phyloP scores from a whole-genome alignment of 1,284 basidiomycete species.

The Apiotrichum laibachii region DNA sequence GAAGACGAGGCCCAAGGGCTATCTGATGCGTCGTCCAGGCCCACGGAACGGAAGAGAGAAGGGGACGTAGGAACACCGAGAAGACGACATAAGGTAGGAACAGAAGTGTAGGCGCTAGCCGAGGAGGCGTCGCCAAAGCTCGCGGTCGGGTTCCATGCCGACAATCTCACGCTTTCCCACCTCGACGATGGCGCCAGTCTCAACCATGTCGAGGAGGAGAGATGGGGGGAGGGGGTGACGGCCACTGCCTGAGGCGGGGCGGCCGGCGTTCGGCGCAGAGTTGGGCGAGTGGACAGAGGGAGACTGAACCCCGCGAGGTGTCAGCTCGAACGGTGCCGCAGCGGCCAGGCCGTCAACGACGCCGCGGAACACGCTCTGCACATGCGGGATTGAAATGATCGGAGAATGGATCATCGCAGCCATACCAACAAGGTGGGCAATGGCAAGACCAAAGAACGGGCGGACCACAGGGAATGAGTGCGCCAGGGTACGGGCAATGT shows the following conservation, averaged over 20 bases:
- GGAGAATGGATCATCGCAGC: slow-evolving; percentile 30
- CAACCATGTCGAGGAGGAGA: slow-evolving; percentile 22
- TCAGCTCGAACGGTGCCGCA: slow-evolving; percentile 29
- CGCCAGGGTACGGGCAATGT: slow-evolving; percentile 45
- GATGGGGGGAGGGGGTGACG: slow-evolving; percentile 9
- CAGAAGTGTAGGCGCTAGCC: slow-evolving; percentile 4
- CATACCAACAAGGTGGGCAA: slow-evolving; percentile 38
- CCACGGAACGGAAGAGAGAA: too few relatives aligned
- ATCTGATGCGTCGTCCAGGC: too few relatives aligned
- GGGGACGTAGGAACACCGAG: too few relatives aligned
- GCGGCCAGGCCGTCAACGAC: slow-evolving; percentile 38
- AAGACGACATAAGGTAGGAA: too few relatives aligned
- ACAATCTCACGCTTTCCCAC: slow-evolving; percentile 26
- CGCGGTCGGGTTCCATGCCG: slow-evolving; percentile 20
- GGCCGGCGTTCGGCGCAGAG: background rate
- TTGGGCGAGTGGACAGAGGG: background rate
- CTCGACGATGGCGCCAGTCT: slow-evolving; percentile 15
- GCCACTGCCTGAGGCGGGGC: background rate
- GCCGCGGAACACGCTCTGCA: slow-evolving; percentile 36
- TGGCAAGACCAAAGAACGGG: slow-evolving; percentile 43
- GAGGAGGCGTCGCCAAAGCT: slow-evolving; percentile 24
- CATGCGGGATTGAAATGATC: slow-evolving; percentile 32
- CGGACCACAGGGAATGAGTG: slow-evolving; percentile 47
- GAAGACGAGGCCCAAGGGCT: too few relatives aligned
- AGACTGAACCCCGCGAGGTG: background rate